Evolutionary conservation across 192 early-diverging fungal species (phyloP).

Genomic region (Rhizoclosmatium sp.): DNA sequence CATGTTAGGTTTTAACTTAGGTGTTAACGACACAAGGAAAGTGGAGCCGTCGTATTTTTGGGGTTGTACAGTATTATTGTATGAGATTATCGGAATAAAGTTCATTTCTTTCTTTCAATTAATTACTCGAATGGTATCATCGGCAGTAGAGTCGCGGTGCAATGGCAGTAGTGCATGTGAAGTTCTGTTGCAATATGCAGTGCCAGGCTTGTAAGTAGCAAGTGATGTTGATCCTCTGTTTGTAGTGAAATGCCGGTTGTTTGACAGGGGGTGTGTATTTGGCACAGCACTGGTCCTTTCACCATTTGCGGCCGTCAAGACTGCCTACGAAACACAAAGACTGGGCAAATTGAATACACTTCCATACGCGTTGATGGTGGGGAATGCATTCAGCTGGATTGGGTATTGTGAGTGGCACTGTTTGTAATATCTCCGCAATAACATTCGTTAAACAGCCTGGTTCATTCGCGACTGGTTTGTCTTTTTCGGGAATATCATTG

Average conservation of each 20-base stretch:
- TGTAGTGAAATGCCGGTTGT: not conserved
- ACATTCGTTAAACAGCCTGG: not conserved
- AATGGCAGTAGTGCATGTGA: too few relatives aligned
- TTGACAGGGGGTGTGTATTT: not conserved
- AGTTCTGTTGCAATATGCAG: too few relatives aligned
- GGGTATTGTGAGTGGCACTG: not conserved
- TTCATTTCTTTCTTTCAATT: too few relatives aligned
- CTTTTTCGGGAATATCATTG: not conserved
- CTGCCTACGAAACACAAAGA: not conserved
- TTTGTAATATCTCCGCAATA: too few relatives aligned
- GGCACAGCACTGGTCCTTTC: not conserved
- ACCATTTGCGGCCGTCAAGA: not conserved
- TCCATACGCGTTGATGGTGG: not conserved
- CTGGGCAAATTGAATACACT: slow-evolving; percentile 1
- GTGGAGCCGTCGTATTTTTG: too few relatives aligned
- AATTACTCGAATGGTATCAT: too few relatives aligned
- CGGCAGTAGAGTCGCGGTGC: too few relatives aligned
- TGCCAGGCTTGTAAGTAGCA: too few relatives aligned
- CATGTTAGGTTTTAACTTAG: not conserved
- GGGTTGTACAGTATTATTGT: too few relatives aligned
- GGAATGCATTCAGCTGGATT: not conserved
- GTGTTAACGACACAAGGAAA: not conserved
- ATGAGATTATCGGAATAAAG: too few relatives aligned
- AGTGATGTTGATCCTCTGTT: too few relatives aligned
- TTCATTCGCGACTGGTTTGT: slow-evolving; percentile 17